A percentile compares a stretch with the other conserved stretches of the same genome.
phyloP scores from a whole-genome alignment of 2,329 filamentous ascomycete species.

The Orbilia oligospora region DNA sequence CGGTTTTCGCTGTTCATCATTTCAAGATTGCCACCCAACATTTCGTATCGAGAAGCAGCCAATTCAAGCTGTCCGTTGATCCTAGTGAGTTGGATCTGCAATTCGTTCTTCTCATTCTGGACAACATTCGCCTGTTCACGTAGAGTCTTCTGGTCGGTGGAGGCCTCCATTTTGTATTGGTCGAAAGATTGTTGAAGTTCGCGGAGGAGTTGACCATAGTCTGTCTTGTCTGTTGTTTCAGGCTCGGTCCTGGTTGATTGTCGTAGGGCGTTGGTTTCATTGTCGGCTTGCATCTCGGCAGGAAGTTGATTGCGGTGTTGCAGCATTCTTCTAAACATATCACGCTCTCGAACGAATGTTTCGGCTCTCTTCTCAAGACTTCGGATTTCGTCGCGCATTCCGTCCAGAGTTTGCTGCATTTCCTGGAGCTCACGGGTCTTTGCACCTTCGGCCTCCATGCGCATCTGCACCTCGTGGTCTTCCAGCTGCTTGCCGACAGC shows the following conservation, averaged over 20 bases:
- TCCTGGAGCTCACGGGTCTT: constrained; percentile 79
- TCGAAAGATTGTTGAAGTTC: constrained; percentile 93
- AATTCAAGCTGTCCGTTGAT: constrained; percentile 85
- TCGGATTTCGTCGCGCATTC: constrained; percentile 86
- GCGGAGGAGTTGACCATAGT: constrained; percentile 81
- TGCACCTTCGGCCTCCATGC: constrained; percentile 72
- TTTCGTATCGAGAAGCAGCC: constrained; percentile 86
- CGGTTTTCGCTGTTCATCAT: constrained; percentile 87
- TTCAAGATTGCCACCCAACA: constrained; percentile 88
- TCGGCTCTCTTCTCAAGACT: constrained; percentile 84
- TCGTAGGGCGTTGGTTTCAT: constrained; percentile 67
- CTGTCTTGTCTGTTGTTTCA: constrained; percentile 67
- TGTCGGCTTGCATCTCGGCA: constrained; percentile 62
- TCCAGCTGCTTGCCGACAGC: constrained; percentile 75
- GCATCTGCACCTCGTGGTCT: constrained; percentile 64
- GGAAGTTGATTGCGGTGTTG: constrained; percentile 73
- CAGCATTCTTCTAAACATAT: constrained; percentile 96
- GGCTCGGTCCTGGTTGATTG: constrained; percentile 67
- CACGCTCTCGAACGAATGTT: constrained; percentile 93
- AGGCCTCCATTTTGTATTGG: constrained; percentile 86
- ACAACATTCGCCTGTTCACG: constrained; percentile 87
- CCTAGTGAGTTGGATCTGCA: constrained; percentile 86
- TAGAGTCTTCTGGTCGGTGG: constrained; percentile 83
- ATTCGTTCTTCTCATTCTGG: constrained; percentile 82
- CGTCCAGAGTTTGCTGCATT: constrained; percentile 79